These are phyloP conservation scores for Ceratorhiza oryzae-sativae DNA, from an alignment of 1,284 basidiomycete species.

Conservation along the genomic window DNA sequence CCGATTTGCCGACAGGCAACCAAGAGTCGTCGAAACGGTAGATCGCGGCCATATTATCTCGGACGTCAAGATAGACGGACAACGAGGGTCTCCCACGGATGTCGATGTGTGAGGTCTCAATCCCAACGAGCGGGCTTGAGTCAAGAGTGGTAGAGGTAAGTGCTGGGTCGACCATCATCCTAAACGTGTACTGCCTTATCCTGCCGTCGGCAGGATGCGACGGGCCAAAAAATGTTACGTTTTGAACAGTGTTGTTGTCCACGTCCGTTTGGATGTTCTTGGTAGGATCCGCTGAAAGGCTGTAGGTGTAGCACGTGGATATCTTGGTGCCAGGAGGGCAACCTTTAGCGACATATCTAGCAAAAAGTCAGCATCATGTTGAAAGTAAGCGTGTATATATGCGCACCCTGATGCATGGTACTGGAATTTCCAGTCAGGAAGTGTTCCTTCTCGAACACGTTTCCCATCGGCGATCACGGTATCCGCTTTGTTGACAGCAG, in stretches of 20 bases:
- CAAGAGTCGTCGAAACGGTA: constrained; percentile 8
- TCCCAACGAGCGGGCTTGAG: not conserved
- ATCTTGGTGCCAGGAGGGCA: constrained; percentile 2
- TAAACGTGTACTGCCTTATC: constrained; percentile 24
- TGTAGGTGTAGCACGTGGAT: constrained; percentile 18
- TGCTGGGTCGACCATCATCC: constrained; percentile 7
- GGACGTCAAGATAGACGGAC: constrained; percentile 17
- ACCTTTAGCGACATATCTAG: constrained; percentile 20
- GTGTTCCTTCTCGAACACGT: not conserved
- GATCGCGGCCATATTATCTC: constrained; percentile 18
- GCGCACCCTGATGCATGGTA: constrained; percentile 15
- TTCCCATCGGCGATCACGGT: constrained; percentile 13
- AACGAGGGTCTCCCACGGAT: not conserved
- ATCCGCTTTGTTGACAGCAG: not conserved
- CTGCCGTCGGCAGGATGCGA: constrained; percentile 13
- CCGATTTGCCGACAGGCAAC: constrained; percentile 6
- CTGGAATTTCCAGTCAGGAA: constrained; percentile 24
- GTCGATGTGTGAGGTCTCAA: not conserved
- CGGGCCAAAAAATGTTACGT: not conserved
- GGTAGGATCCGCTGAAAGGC: constrained; percentile 9
- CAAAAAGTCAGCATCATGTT: not conserved
- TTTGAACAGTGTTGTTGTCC: not conserved
- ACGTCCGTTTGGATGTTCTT: not conserved
- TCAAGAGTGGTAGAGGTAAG: not conserved
- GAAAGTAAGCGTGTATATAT: not conserved